Evolutionary conservation across 495 filamentous ascomycete genomes (phyloP).

Genomic region (Staphylotrichum longicolle): DNA sequence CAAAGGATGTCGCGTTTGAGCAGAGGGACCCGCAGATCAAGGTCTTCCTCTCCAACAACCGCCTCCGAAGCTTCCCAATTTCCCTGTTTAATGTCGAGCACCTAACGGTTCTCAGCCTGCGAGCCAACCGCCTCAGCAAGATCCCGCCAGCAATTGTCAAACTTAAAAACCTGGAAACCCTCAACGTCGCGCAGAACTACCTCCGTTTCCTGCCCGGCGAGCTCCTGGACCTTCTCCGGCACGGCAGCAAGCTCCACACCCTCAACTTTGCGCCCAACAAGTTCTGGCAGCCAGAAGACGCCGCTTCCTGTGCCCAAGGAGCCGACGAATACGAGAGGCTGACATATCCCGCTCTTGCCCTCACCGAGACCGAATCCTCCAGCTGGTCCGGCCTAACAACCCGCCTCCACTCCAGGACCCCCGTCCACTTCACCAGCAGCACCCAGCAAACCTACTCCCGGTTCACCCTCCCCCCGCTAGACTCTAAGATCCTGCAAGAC

Average conservation of each 20-base stretch:
- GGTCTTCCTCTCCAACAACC: slow-evolving; percentile 63
- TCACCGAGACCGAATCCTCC: too few relatives aligned
- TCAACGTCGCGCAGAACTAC: slow-evolving; percentile 71
- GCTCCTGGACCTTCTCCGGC: slow-evolving; percentile 57
- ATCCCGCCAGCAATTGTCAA: slow-evolving; percentile 65
- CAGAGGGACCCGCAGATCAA: slow-evolving; percentile 53
- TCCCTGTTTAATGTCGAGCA: slow-evolving; percentile 54
- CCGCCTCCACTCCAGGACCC: slow-evolving; percentile 23
- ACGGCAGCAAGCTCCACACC: slow-evolving; percentile 34
- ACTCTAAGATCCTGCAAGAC: neutral
- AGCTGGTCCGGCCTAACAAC: slow-evolving; percentile 24
- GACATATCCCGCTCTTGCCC: neutral
- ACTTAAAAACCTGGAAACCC: slow-evolving; percentile 59
- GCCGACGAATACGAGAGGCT: slow-evolving; percentile 18
- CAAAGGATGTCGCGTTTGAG: slow-evolving; percentile 40
- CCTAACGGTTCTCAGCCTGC: slow-evolving; percentile 68
- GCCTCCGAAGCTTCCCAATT: slow-evolving; percentile 50
- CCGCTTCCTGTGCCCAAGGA: neutral
- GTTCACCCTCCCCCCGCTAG: slow-evolving; percentile 21
- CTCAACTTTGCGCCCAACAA: slow-evolving; percentile 50
- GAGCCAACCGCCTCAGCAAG: slow-evolving; percentile 63
- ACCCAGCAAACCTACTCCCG: slow-evolving; percentile 10
- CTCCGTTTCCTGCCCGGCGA: slow-evolving; percentile 70
- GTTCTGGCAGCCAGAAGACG: slow-evolving; percentile 38
- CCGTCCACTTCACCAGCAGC: slow-evolving; percentile 28